These are phyloP conservation scores for Bombardia bombarda DNA, from an alignment of 495 filamentous ascomycete genomes.

Conservation along the genomic window DNA sequence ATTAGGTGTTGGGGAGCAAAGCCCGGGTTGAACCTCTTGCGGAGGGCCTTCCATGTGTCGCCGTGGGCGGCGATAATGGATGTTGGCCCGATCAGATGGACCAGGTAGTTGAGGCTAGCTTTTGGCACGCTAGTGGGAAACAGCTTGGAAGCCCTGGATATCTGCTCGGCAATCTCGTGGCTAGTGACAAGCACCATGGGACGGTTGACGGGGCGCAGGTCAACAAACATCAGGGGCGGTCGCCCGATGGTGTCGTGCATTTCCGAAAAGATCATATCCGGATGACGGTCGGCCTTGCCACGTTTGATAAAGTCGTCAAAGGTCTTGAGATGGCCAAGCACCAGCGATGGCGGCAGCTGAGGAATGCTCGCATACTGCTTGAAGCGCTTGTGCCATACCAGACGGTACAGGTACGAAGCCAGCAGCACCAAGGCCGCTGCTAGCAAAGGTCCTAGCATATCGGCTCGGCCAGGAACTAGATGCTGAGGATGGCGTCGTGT, in stretches of 20 bases:
- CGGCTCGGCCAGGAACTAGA: neutral
- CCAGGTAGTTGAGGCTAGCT: constrained; percentile 19
- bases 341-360: constrained; percentile 17
- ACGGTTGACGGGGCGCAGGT: constrained; percentile 26
- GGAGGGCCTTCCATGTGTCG: constrained; percentile 30
- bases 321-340: constrained; percentile 25
- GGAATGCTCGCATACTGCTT: constrained; percentile 24
- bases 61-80: constrained; percentile 28
- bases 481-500: neutral
- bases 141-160: constrained; percentile 26
- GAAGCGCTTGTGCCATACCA: constrained; percentile 14
- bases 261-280: constrained; percentile 15
- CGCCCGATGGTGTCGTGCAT: constrained; percentile 17
- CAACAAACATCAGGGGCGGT: constrained; percentile 23
- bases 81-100: constrained; percentile 24
- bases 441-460: constrained; percentile 5
- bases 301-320: constrained; percentile 13
- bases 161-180: constrained; percentile 38
- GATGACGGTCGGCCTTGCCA: constrained; percentile 11
- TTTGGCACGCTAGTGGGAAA: constrained; percentile 39
- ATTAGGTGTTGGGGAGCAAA: constrained; percentile 36
- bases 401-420: constrained; percentile 12
- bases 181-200: constrained; percentile 31
- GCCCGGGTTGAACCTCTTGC: constrained; percentile 35
- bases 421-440: constrained; percentile 10